Evolutionary conservation across 2,329 filamentous ascomycete species (phyloP).

Genomic region (Capronia americana): DNA sequence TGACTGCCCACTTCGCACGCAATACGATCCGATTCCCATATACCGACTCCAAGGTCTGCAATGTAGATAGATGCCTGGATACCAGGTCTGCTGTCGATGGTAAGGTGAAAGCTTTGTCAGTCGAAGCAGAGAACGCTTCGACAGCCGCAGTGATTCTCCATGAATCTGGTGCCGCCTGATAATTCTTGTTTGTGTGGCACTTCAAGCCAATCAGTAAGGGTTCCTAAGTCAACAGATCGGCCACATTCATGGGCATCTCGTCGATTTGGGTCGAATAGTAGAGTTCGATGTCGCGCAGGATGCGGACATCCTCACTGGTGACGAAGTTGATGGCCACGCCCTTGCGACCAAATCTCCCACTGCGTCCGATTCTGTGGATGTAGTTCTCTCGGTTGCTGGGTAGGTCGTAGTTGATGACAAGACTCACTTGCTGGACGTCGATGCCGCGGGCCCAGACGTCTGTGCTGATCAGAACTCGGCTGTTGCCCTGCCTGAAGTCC

Average conservation of each 20-base stretch:
- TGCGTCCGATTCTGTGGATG: conserved; percentile 96
- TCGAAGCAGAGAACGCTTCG: background rate
- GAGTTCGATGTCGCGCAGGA: conserved; percentile 94
- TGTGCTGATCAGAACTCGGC: conserved; percentile 92
- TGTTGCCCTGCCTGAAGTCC: conserved; percentile 96
- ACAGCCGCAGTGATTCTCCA: background rate
- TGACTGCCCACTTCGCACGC: background rate
- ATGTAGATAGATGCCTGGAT: background rate
- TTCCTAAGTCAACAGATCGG: conserved; percentile 57
- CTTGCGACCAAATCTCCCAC: conserved; percentile 94
- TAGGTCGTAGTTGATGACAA: conserved; percentile 99
- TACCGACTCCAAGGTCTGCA: background rate
- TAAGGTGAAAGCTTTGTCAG: background rate
- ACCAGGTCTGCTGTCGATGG: background rate
- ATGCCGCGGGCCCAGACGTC: conserved; percentile 99
- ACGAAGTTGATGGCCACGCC: conserved; percentile 99
- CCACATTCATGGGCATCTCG: conserved; percentile 98
- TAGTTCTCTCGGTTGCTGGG: conserved; percentile 99
- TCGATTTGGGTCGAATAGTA: conserved; percentile 98
- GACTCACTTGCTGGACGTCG: conserved; percentile 95
- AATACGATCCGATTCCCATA: background rate
- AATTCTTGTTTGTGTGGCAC: conserved; percentile 12
- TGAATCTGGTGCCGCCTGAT: background rate
- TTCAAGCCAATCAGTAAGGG: background rate
- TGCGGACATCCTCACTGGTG: conserved; percentile 96